Base-by-base conservation (phyloP, 2,329 filamentous ascomycete genomes). In the Epicoccum nigrum region DNA sequence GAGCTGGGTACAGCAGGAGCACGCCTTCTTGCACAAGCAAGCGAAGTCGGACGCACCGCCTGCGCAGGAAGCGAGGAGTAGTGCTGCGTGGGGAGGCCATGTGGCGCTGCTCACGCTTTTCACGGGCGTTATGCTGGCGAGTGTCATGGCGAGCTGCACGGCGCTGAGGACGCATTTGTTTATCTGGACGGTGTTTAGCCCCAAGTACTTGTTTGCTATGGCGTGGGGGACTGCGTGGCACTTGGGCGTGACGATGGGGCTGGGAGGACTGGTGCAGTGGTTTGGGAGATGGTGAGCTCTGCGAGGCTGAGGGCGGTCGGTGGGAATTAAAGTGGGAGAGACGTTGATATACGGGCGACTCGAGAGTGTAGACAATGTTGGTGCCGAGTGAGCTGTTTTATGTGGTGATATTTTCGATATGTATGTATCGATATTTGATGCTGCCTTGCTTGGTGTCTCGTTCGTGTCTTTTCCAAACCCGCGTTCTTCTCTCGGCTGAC, bases 181-280 rank as follows among this genome's bases (percentile, higher is more conserved):
- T 70, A 92, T 99, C 55, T 99, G 94, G 94, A 97, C 93, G 0
- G 94, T 99, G 9, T 99, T 99, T 73, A 96, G 90, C 58, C 94
- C 94, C 0, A 99, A 97, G 74, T 97, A 92, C 72, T 76, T 99
- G 60, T 99, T 96, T 71, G 89, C 86, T 58, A 88, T 94, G 80
- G 91, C 88, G 12, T 99, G 94, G 95, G 86, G 83, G 56, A 68
- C 93, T 37, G 89, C 84, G 7, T 90, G 92, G 77, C 93, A 99
- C 82, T 70, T 92, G 54, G 69, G 82, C 8, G 59, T 70, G 31
- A 63, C 51, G 25, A 35, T 68, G n/a, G 66, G 60, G 78, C 38
- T 70, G 50, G 62, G 67, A 19, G 60, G 63, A 11, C 13, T 65
- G 58, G 43, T 70, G 50, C 75, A 74, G 64, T 62, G 65, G 62